phyloP scores from a whole-genome alignment of 305 asterid genomes.

The Fraxinus floribunda region DNA sequence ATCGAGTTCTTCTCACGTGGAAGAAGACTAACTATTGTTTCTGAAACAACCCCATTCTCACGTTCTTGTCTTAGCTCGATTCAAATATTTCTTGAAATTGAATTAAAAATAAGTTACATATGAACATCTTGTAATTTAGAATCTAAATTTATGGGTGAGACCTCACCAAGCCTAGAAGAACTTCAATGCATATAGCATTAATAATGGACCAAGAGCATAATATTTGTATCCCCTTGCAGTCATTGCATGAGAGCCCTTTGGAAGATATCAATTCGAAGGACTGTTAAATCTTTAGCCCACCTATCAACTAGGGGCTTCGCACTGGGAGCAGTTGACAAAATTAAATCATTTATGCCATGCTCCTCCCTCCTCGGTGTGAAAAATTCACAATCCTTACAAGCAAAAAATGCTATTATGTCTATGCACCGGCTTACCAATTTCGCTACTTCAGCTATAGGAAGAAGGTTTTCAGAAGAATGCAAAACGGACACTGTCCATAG shows the following conservation, averaged over 20 bases:
- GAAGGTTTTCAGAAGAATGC: constrained; percentile 58
- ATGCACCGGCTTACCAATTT: constrained; percentile 64
- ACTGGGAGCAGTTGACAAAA: constrained; percentile 21
- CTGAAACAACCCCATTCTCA: constrained; percentile 74
- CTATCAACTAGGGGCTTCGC: constrained; percentile 52
- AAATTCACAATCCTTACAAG: constrained; percentile 61
- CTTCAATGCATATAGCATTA: constrained; percentile 75
- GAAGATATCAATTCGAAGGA: constrained; percentile 66
- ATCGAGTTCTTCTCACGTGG: constrained; percentile 69
- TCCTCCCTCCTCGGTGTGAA: constrained; percentile 30
- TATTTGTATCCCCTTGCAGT: constrained; percentile 67
- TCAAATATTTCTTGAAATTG: constrained; percentile 62
- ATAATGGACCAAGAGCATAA: constrained; percentile 66
- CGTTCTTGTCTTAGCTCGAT: constrained; percentile 68
- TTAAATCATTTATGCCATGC: constrained; percentile 24
- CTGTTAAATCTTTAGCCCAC: constrained; percentile 83
- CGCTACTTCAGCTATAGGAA: constrained; percentile 65
- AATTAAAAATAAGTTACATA: constrained; percentile 8
- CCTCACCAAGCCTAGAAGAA: constrained; percentile 93
- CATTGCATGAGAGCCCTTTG: constrained; percentile 78
- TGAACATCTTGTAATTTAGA: neutral
- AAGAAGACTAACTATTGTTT: constrained; percentile 79
- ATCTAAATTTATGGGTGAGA: constrained; percentile 27
- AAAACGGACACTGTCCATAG: constrained; percentile 53
- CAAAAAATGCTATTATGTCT: constrained; percentile 56